Base-by-base conservation (phyloP, 2,329 filamentous ascomycete genomes). In the Simplicillium aogashimaense region DNA sequence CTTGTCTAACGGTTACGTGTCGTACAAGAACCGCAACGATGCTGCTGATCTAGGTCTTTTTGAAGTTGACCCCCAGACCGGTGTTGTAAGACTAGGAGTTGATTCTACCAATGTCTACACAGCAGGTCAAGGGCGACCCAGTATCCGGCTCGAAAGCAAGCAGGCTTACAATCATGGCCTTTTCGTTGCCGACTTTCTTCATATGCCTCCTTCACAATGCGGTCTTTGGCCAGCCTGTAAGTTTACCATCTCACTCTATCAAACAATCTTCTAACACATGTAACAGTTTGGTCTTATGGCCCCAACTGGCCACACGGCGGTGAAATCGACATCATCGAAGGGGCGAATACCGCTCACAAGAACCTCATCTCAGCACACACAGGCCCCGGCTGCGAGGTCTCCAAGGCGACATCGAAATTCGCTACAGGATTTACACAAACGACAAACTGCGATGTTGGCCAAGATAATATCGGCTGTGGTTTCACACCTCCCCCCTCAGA, bases 201-300 rank as follows among this genome's bases (percentile, higher is more conserved):
- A 88, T 49, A 87, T 88, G 81, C 82, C 84, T 3, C 70, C 69
- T 2, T 77, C 78, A 2, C 65, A 75, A 38, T 88, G 84, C 48
- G 84, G 83, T 16, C 70, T 76, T 16, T 87, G 83, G 83, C 83
- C 83, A 40, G 78, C 82, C 58, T 85, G 72, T 78, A 63, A 56
- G 63, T 59, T 25, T 25, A 25, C 6, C 20, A 6, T 9, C 4
- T 15, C 25, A 1, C 35, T 25, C 11, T 10, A 14, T 3, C 16
- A 5, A 6, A 12, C n/a, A 25, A 35, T 9, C 7, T 11, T 8
- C 16, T 25, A 37, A 29, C 45, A 50, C 13, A 49, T 29, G 16
- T 17, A 32, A 4, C 18, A 70, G 68, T 73, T 52, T 76, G 72
- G 72, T 56, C 68, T n/a, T 71, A 70, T 39, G 70, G 70, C 14